phyloP scores from a whole-genome alignment of 306 rosid genomes.

The Cicer bijugum region DNA sequence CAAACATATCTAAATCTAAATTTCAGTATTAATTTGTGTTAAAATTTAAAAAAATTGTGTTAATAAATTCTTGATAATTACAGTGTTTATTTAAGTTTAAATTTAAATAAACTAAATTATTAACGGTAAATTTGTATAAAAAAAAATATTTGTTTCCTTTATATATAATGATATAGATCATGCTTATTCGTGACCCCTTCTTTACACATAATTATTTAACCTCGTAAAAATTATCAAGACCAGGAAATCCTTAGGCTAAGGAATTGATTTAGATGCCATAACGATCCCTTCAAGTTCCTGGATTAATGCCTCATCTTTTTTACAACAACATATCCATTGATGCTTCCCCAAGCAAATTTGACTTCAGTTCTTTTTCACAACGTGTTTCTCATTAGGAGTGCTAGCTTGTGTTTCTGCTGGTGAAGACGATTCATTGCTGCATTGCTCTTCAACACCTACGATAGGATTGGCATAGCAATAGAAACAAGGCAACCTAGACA shows the following conservation, averaged over 20 bases:
- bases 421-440: slow-evolving; percentile 52
- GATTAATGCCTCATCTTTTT: slow-evolving; percentile 12
- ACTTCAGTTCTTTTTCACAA: slow-evolving; percentile 42
- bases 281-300: slow-evolving; percentile 14
- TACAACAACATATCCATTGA: slow-evolving; percentile 23
- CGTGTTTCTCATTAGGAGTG: slow-evolving; percentile 50
- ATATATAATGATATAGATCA: no score
- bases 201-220: no score
- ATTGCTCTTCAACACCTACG: slow-evolving; percentile 50
- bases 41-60: no score
- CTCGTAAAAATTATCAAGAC: not conserved
- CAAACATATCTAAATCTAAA: no score
- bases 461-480: slow-evolving; percentile 44
- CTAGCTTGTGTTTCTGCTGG: slow-evolving; percentile 40
- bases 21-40: no score
- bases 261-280: slow-evolving; percentile 31
- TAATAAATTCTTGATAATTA: no score
- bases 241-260: slow-evolving; percentile 18
- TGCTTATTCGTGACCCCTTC: no score
- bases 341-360: slow-evolving; percentile 22
- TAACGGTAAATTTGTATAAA: no score
- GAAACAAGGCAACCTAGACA: slow-evolving; percentile 53
- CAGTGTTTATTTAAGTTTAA: no score
- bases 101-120: no score
- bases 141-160: no score